Percentiles rank a stretch among this genome's conserved stretches.
These are phyloP conservation scores for Cyclotella cryptica DNA, from an alignment of 108 stramenopile species.

Conservation along the genomic window DNA sequence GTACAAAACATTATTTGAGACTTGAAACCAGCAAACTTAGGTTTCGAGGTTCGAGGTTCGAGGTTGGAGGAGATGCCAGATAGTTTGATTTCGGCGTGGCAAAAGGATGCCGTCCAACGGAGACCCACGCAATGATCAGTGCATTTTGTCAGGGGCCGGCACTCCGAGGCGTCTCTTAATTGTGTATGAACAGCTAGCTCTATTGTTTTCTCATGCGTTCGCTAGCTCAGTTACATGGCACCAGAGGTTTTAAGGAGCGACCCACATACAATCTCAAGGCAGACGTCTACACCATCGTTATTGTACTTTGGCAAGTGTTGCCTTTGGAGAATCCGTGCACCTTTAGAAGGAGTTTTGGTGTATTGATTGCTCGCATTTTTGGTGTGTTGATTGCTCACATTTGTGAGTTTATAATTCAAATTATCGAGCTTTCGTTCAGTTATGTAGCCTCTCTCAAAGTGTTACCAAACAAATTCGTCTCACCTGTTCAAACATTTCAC, in stretches of 20 bases:
- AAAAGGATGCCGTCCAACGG: slow-evolving; percentile 41
- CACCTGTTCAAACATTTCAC: slow-evolving; percentile 9
- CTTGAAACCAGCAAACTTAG: slow-evolving; percentile 56
- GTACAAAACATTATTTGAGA: slow-evolving; percentile 52
- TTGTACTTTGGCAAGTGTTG: slow-evolving; percentile 69
- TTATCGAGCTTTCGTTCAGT: neutral
- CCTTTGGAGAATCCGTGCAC: slow-evolving; percentile 57
- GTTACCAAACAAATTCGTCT: too few relatives aligned
- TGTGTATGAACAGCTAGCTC: too few relatives aligned
- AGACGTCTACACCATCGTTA: slow-evolving; percentile 71
- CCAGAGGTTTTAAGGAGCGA: slow-evolving; percentile 65
- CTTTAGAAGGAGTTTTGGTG: slow-evolving; percentile 6
- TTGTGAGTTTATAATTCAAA: slow-evolving; percentile 8
- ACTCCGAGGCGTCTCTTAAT: too few relatives aligned
- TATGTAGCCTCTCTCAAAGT: too few relatives aligned
- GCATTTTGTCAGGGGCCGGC: slow-evolving; percentile 35
- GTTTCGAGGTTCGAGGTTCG: slow-evolving; percentile 62
- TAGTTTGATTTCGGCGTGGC: slow-evolving; percentile 71
- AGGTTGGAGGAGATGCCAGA: slow-evolving; percentile 46
- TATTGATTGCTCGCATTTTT: slow-evolving; percentile 1
- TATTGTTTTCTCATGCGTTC: too few relatives aligned
- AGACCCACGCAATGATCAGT: slow-evolving; percentile 16
- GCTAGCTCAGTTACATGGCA: slow-evolving; percentile 90
- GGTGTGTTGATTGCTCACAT: slow-evolving; percentile 5
- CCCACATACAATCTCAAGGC: slow-evolving; percentile 62